Conservation (phyloP, 208 protist genomes). For the Trypanosomatidae sp. region DNA sequence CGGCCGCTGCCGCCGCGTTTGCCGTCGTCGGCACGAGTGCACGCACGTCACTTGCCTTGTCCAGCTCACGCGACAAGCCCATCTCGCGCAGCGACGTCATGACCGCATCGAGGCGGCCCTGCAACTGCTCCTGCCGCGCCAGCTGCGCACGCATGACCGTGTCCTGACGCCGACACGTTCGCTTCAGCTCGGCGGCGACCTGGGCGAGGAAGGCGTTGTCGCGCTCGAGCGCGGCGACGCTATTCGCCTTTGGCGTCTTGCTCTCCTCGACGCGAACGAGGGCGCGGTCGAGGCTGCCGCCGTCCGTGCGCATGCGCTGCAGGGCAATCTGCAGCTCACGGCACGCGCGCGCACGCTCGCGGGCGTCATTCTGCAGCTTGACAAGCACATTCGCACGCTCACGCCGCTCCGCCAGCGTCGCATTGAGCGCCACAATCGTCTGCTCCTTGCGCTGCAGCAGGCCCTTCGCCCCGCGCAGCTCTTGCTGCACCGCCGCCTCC, state of each 20-base stretch:
- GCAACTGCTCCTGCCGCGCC: slow-evolving; percentile 68
- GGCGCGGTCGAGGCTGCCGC: slow-evolving; percentile 21
- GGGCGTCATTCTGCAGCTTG: slow-evolving; percentile 56
- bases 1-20: slow-evolving; percentile 63
- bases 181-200: slow-evolving; percentile 48
- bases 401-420: slow-evolving; percentile 15
- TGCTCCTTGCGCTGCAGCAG: slow-evolving; percentile 69
- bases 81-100: slow-evolving; percentile 67
- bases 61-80: slow-evolving; percentile 48
- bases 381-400: slow-evolving; percentile 37
- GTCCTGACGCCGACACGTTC: slow-evolving; percentile 55
- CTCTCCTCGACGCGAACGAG: slow-evolving; percentile 28
- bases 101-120: slow-evolving; percentile 57
- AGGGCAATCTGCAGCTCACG: slow-evolving; percentile 42
- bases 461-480: slow-evolving; percentile 35
- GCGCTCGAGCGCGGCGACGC: slow-evolving; percentile 45
- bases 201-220: slow-evolving; percentile 67
- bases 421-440: slow-evolving; percentile 24
- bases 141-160: slow-evolving; percentile 69
- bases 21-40: slow-evolving; percentile 16
- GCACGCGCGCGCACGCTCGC: slow-evolving; percentile 51
- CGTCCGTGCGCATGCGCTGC: slow-evolving; percentile 28
- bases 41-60: background rate
- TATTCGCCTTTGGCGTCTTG: slow-evolving; percentile 11
- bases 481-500: slow-evolving; percentile 27